phyloP scores from a whole-genome alignment of 2,329 filamentous ascomycete species.

The Fusarium phyllophilum region DNA sequence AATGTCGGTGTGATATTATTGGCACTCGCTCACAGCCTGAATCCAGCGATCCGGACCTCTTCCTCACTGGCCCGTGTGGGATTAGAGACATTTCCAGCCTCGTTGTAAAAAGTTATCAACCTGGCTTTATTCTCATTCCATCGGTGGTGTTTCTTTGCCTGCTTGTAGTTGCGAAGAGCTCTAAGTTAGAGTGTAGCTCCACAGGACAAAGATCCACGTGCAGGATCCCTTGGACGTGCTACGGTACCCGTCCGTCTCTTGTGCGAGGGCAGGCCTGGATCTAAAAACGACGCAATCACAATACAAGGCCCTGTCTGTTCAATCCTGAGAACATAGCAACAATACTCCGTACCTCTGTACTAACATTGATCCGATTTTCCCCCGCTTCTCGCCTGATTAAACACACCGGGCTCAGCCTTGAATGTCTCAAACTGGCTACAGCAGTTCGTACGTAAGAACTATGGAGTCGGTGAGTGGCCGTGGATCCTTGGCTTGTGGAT shows the following conservation, averaged over 20 bases:
- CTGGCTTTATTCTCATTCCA: not conserved
- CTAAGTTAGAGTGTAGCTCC: constrained; percentile 10
- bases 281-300: not conserved
- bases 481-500: constrained; percentile 39
- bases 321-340: not conserved
- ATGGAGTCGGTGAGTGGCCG: constrained; percentile 43
- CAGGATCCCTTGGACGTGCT: constrained; percentile 15
- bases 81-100: constrained; percentile 34
- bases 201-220: constrained; percentile 22
- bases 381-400: not conserved
- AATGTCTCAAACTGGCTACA: constrained; percentile 30
- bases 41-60: constrained; percentile 29
- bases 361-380: constrained; percentile 3
- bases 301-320: not conserved
- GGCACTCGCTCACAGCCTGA: constrained; percentile 19
- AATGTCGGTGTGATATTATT: constrained; percentile 42
- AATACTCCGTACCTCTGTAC: not conserved
- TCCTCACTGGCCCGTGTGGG: constrained; percentile 19
- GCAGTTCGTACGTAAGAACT: constrained; percentile 41
- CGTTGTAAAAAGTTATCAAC: constrained; percentile 10
- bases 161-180: not conserved
- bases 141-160: not conserved
- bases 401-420: not conserved
- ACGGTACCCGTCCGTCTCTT: constrained; percentile 4
- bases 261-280: not conserved